phyloP scores from a whole-genome alignment of 2,329 filamentous ascomycete genomes.

The Colletotrichum horii region DNA sequence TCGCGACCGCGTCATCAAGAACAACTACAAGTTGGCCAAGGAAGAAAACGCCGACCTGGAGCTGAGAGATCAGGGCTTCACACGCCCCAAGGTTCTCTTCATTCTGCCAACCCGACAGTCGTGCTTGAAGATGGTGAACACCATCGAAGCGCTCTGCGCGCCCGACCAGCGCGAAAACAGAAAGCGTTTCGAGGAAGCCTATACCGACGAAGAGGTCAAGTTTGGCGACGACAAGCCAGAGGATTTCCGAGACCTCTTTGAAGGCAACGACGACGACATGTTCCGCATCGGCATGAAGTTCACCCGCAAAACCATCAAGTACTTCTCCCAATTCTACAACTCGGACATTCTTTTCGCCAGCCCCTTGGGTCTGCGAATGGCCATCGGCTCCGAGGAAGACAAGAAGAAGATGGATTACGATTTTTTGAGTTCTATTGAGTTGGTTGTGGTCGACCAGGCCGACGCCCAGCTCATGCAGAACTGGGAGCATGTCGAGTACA shows the following conservation, averaged over 20 bases:
- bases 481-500: constrained; percentile 93
- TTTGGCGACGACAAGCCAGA: constrained; percentile 78
- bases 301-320: constrained; percentile 93
- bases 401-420: constrained; percentile 75
- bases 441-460: constrained; percentile 89
- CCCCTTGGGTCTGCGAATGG: constrained; percentile 86
- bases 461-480: constrained; percentile 97
- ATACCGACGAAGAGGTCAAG: constrained; percentile 70
- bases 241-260: constrained; percentile 89
- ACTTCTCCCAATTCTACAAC: constrained; percentile 93
- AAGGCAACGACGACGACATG: constrained; percentile 96
- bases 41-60: constrained; percentile 72
- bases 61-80: constrained; percentile 92
- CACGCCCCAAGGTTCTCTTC: constrained; percentile 90
- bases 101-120: constrained; percentile 88
- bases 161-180: constrained; percentile 95
- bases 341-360: constrained; percentile 95
- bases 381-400: constrained; percentile 79
- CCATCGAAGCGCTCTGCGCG: constrained; percentile 75
- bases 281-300: constrained; percentile 97
- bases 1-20: constrained; percentile 88
- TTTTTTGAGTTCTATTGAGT: constrained; percentile 91
- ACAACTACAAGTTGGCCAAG: constrained; percentile 79
- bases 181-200: constrained; percentile 88
- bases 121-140: constrained; percentile 78